Base-by-base conservation (phyloP, 2,329 filamentous ascomycete genomes). In the Zymoseptoria brevis region DNA sequence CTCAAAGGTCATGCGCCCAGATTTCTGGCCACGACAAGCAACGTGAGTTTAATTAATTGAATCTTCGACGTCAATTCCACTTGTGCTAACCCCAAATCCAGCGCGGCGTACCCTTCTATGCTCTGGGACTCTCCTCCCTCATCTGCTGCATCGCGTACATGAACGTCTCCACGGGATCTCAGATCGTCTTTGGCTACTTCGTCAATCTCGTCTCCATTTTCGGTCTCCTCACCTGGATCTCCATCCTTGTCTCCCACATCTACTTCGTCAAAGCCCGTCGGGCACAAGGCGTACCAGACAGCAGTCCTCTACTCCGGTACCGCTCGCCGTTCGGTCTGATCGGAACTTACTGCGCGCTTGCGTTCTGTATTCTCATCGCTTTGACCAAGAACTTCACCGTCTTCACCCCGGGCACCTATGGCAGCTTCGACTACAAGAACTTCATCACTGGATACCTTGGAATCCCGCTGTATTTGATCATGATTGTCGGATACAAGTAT, bases 301-400 rank as follows among this genome's bases (percentile, higher is more conserved):
- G 73, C 24, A 66, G 70, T 59, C 41, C 50, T 11, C 58, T 57
- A n/a, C 67, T 80, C 63, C 73, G 76, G 24, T 74, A 88, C 86
- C 48, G 79, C 16, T 87, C 89, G 0, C 89, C 89, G 0, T 80
- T 92, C 16, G 88, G 89, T n/a, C 75, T 84, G 45, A 81, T 72
- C 62, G 90, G 89, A 9, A 90, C 86, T 0, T 84, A 84, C 69
- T 76, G 78, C 60, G 87, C 87, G 0, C 79, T 94, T 1, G 76
- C 79, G 69, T 86, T 90, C 75, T 90, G 87, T 75, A 79, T 81
- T 68, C 71, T 94, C 35, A 88, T 94, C 62, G 83, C 87, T 1
- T 71, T 95, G 55, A 93, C 89, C 69, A 95, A 94, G 81, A 92
- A 90, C 79, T 94, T 85, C 74, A 80, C 83, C 58, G 86, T 87